phyloP scores from a whole-genome alignment of 2,329 filamentous ascomycete genomes.

The Botrytis paeoniae region DNA sequence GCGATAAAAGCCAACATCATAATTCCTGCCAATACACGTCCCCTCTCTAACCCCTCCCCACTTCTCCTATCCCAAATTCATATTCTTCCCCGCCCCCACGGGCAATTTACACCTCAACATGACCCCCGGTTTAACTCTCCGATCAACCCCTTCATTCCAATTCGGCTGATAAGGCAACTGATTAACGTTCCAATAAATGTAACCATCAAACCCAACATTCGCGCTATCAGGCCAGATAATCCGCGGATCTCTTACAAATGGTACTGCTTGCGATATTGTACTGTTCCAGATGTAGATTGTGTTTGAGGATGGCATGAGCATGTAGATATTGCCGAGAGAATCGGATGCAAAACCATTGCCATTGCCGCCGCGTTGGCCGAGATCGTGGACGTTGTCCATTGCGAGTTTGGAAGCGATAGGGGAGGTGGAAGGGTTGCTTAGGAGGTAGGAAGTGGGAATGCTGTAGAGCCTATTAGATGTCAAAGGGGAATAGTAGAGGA shows the following conservation, averaged over 20 bases:
- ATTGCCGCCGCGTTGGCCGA: conserved; percentile 46
- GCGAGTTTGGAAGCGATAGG: conserved; percentile 42
- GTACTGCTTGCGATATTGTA: conserved; percentile 38
- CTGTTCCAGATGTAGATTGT: conserved; percentile 46
- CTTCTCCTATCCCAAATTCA: conserved; percentile 17
- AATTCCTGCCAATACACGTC: not conserved
- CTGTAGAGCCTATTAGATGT: conserved; percentile 39
- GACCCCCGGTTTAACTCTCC: conserved; percentile 43
- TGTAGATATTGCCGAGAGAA: conserved; percentile 44
- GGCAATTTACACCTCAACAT: conserved; percentile 45
- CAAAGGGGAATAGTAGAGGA: conserved; percentile 45
- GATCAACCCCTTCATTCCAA: conserved; percentile 46
- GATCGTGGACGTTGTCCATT: conserved; percentile 45
- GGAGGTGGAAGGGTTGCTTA: conserved; percentile 35
- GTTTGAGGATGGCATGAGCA: conserved; percentile 47
- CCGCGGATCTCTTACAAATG: conserved; percentile 43
- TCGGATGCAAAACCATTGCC: conserved; percentile 47
- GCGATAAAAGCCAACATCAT: no score
- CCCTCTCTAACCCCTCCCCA: not conserved
- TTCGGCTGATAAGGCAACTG: conserved; percentile 47
- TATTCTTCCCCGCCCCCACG: conserved; percentile 38
- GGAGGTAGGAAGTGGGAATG: conserved; percentile 40
- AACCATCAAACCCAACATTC: conserved; percentile 44
- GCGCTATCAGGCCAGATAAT: conserved; percentile 46
- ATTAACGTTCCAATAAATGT: conserved; percentile 49